Conservation (phyloP, 192 early-diverging fungal genomes). For the Coemansia sp. region DNA sequence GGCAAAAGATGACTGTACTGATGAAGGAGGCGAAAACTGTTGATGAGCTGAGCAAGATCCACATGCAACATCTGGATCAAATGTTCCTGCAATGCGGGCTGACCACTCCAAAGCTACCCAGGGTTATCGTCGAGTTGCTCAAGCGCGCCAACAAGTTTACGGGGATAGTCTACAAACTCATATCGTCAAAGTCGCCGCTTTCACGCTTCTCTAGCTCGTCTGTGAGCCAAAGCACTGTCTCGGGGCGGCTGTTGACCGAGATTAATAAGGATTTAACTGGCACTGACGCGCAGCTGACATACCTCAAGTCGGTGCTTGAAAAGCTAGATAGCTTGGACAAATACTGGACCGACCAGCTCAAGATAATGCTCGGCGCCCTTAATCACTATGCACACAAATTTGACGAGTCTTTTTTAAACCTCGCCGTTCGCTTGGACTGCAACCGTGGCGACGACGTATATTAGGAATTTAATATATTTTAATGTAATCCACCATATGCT, state of each 20-base stretch:
- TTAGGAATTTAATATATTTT: neutral
- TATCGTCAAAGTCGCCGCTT: conserved; percentile 23
- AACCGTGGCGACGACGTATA: conserved; percentile 21
- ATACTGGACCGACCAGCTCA: conserved; percentile 65
- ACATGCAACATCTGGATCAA: conserved; percentile 80
- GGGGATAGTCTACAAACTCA: conserved; percentile 15
- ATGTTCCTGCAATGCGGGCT: conserved; percentile 92
- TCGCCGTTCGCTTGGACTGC: conserved; percentile 46
- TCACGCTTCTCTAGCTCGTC: conserved; percentile 31
- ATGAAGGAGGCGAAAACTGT: conserved; percentile 73
- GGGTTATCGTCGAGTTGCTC: conserved; percentile 57
- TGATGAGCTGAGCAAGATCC: conserved; percentile 78
- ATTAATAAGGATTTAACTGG: conserved; percentile 16
- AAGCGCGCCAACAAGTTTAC: conserved; percentile 39
- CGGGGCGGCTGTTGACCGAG: conserved; percentile 19
- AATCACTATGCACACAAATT: conserved; percentile 81
- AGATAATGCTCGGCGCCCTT: conserved; percentile 71
- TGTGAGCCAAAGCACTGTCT: conserved; percentile 30
- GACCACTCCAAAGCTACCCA: conserved; percentile 76
- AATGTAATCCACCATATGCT: too few relatives aligned
- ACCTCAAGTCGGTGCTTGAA: conserved; percentile 43
- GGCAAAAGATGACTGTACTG: conserved; percentile 66
- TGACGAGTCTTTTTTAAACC: conserved; percentile 70
- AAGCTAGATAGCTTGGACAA: conserved; percentile 48
- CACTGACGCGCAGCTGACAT: conserved; percentile 27